Evolutionary conservation across 306 rosid genomes (phyloP), one percentile per base, ranked within the genome.

Genomic region (Acacia melanoxylon): DNA sequence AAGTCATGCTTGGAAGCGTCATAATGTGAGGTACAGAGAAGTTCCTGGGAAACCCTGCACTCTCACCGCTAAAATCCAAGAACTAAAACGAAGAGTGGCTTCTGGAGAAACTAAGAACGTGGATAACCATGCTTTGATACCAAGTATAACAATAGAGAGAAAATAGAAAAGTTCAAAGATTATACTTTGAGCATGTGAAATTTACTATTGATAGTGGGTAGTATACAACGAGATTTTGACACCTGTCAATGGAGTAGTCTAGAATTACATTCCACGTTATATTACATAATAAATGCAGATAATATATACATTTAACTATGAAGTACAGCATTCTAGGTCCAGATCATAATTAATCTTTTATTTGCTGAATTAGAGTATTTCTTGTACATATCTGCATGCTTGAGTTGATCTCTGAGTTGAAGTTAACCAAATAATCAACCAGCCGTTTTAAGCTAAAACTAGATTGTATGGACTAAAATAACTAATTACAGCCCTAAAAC

Each of bases 1-100:
- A 0, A 97, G 99, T 59, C 97, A 97, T 0, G 91, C 91, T 0
- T 96, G 97, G 98, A 93, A 93, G 87, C 88, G 94, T n/a, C 97
- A 88, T 78, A 90, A 92, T 10, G 87, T 91, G 24, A 78, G 92
- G 11, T 96, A 96, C 86, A 78, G 91, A 68, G 99, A 93, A 83
- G 93, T 93, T 86, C 94, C 99, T 0, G 94, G 97, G 45, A 96
- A 91, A 83, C 90, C 93, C 8, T 91, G 94, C 24, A 84, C 89
- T 2, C 88, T 96, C 25, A 84, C 97, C 0, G 80, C 86, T 0
- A 96, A 90, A 72, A 92, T 82, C 81, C 94, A 96, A 70, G 88
- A 81, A 67, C 80, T 96, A 70, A 96, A 96, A 52, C 87, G 76
- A 68, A 86, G 97, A 51, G 87, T 96, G 15, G 94, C 94, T 56